Evolutionary conservation across 345 rosid species (phyloP).

Genomic region (Citrus inodora): DNA sequence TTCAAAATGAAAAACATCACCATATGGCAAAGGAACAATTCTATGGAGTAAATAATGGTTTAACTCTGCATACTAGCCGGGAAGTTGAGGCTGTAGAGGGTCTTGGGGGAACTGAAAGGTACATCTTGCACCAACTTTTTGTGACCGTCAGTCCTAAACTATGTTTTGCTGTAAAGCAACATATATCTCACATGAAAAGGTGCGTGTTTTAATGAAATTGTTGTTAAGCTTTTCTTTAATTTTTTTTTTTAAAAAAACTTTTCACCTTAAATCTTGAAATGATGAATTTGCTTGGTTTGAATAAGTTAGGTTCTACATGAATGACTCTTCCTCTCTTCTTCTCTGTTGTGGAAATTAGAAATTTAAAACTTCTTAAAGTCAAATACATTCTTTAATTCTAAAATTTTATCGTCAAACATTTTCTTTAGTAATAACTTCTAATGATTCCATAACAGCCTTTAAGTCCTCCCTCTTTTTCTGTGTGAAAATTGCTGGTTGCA

Average conservation of each 20-base stretch:
- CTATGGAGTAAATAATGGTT: not conserved
- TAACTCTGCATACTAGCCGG: not conserved
- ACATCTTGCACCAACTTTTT: constrained; percentile 42
- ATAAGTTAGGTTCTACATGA: not conserved
- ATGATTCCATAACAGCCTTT: not conserved
- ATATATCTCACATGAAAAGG: constrained; percentile 16
- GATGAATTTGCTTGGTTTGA: not conserved
- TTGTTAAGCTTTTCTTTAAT: no score
- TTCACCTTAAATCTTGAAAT: not conserved
- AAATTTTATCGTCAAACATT: not conserved
- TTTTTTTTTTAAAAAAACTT: not conserved
- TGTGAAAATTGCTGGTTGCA: not conserved
- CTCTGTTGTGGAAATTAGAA: not conserved
- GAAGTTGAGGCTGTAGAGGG: not conserved
- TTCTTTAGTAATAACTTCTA: not conserved
- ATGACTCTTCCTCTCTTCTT: not conserved
- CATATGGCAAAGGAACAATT: constrained; percentile 24
- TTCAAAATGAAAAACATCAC: constrained; percentile 31
- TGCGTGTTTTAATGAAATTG: not conserved
- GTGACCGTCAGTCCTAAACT: constrained; percentile 51
- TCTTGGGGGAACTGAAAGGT: constrained; percentile 7
- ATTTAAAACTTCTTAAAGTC: not conserved
- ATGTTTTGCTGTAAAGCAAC: constrained; percentile 44
- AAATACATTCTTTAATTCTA: not conserved
- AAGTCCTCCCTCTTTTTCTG: not conserved